These are phyloP conservation scores for Haplosporangium gracile DNA, from an alignment of 192 early-diverging fungal genomes.

Conservation along the genomic window DNA sequence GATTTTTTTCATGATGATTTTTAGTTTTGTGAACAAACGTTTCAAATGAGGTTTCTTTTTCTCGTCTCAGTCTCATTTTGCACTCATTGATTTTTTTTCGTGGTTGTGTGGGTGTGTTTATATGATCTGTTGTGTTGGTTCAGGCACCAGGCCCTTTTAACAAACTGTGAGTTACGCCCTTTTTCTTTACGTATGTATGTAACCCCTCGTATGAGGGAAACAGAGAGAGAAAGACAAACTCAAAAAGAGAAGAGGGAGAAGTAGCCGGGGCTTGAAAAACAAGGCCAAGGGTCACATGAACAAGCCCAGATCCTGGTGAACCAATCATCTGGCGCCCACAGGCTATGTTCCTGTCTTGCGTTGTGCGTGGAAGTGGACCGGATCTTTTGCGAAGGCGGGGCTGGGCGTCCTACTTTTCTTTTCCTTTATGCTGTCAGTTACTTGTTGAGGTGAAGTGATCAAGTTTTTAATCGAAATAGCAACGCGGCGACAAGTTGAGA, in stretches of 20 bases:
- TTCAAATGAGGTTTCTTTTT: background rate
- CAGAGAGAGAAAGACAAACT: background rate
- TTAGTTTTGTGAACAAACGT: background rate
- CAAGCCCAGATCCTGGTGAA: background rate
- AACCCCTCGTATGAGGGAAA: background rate
- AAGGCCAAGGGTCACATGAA: constrained; percentile 10
- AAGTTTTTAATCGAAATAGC: too few species aligned
- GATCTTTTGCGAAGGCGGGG: background rate
- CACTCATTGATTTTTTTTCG: too few species aligned
- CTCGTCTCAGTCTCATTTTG: background rate
- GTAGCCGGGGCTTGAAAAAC: constrained; percentile 5
- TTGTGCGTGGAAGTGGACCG: background rate
- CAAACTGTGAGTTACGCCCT: background rate
- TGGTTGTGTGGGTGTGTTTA: too few species aligned
- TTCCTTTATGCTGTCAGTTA: background rate
- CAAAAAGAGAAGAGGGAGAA: background rate
- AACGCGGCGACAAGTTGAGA: too few species aligned
- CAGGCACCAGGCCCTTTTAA: background rate
- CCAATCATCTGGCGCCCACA: constrained; percentile 9
- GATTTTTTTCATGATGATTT: background rate
- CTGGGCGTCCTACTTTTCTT: background rate
- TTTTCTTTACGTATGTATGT: background rate
- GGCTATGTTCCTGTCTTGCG: background rate
- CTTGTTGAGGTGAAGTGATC: background rate
- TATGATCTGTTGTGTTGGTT: background rate